Evolutionary conservation across 306 rosid species (phyloP), one percentile per base, ranked within the genome.

Genomic region (Sicyos baderoa): DNA sequence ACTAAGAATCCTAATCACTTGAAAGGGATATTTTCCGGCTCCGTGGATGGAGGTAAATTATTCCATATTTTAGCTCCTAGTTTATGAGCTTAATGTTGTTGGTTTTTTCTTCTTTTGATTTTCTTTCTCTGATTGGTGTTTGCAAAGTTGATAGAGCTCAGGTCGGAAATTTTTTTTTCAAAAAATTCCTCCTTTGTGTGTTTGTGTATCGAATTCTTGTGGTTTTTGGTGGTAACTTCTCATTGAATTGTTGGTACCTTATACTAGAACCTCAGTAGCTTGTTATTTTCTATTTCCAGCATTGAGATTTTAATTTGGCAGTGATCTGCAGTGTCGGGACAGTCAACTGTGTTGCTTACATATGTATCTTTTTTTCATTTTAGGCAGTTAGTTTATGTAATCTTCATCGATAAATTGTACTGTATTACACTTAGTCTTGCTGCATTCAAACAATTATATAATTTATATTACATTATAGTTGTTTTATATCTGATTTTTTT

Each of bases 11-110:
- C 87, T 5, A 86, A 79, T 84, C 94, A 88, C 78, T 82, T 93
- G 97, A 86, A 76, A 77, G 84, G 87, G 62, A 71, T 93, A 54
- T 93, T 93, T 75, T 88, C 99, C 1, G 97, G 97, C 67, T 86
- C 99, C 14, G 84, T 88, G 94, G 99, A 93, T 85, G 99, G 99
- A 84, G 97, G 99, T 93, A 85, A 70, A 76, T 79, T 19, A 23
- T 48, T 40, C 27, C 11, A 21, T 22, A 22, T 18, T 44, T 44
- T 35, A 42, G 70, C 70, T 64, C 32, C 29, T 40, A 9, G 51
- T 10, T 11, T 42, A 44, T 11, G 2, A 12, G 11, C 15, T 45
- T 10, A 1, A 45, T 13, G 32, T 19, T 21, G 9, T 62, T 62
- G 18, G 16, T 35, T 7, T 35, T 35, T 35, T 8, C 42, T 8